Evolutionary conservation across 345 rosid genomes (phyloP).

Genomic region (Euphorbia pulcherrima): DNA sequence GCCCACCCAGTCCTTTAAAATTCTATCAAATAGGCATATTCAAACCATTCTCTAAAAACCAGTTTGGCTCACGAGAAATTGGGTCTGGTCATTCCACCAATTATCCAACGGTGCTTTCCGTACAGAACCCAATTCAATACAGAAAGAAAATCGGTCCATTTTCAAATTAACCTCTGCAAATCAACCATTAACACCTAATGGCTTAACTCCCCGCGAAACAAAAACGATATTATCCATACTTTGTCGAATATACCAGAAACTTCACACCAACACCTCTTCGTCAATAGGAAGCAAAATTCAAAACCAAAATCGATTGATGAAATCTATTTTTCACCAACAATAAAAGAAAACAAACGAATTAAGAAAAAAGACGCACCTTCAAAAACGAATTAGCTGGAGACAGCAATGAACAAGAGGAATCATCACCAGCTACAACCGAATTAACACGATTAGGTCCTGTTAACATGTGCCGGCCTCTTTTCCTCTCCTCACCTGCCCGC

Average conservation of each 20-base stretch:
- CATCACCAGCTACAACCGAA: conserved; percentile 16
- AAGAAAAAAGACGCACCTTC: conserved; percentile 12
- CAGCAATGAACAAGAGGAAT: conserved; percentile 28
- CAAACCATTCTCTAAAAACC: too few species aligned
- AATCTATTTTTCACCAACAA: neutral
- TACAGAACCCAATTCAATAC: neutral
- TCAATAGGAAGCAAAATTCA: too few species aligned
- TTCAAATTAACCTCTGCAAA: neutral
- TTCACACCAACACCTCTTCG: neutral
- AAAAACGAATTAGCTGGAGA: conserved; percentile 45
- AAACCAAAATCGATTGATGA: neutral
- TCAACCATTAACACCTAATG: neutral
- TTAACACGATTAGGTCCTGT: conserved; percentile 23
- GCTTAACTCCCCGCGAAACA: neutral
- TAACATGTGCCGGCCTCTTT: conserved; percentile 31
- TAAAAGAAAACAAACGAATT: conserved; percentile 3
- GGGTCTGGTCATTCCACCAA: neutral
- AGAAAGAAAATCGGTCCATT: neutral
- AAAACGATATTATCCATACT: neutral
- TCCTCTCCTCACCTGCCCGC: conserved; percentile 31
- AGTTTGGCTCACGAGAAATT: neutral
- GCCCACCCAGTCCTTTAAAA: neutral
- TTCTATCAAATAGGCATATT: too few species aligned
- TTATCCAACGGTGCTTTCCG: neutral
- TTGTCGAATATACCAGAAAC: neutral